phyloP scores from a whole-genome alignment of 192 early-diverging fungal species.

The Mortierella antarctica region DNA sequence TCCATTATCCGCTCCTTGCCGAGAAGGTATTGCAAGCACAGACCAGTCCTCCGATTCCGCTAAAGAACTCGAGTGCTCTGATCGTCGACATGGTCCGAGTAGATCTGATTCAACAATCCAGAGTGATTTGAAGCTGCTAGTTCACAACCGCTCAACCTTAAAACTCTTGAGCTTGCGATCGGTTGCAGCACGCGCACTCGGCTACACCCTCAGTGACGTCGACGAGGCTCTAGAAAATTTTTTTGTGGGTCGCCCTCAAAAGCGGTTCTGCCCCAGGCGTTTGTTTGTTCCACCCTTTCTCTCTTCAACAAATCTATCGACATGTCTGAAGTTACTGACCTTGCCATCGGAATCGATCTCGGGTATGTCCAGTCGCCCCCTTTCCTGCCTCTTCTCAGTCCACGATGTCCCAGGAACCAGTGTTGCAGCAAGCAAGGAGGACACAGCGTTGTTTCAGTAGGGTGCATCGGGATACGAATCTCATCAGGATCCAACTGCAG shows the following conservation, averaged over 20 bases:
- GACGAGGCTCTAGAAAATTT: conserved; percentile 7
- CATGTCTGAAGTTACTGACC: conserved; percentile 58
- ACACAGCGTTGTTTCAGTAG: no score
- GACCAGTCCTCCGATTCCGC: conserved; percentile 74
- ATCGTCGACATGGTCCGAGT: conserved; percentile 34
- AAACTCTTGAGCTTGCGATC: background rate
- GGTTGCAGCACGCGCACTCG: background rate
- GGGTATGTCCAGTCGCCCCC: conserved; percentile 22
- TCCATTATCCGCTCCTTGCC: no score
- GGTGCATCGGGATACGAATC: no score
- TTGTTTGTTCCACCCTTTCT: conserved; percentile 52
- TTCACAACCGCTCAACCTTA: background rate
- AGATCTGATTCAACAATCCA: background rate
- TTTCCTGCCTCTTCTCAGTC: background rate
- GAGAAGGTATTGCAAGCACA: background rate
- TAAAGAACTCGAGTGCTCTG: conserved; percentile 75
- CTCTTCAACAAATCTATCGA: conserved; percentile 49
- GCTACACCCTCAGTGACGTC: background rate
- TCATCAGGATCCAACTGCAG: no score
- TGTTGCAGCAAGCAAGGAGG: no score
- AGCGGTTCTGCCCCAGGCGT: conserved; percentile 1
- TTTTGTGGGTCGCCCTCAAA: conserved; percentile 2
- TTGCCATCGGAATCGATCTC: conserved; percentile 58
- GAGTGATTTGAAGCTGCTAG: background rate
- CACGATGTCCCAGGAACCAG: no score